A percentile compares a stretch with the other conserved stretches of the same genome.
These are phyloP conservation scores for Sporisorium sorghi DNA, from an alignment of 1,284 basidiomycete genomes.

Conservation along the genomic window DNA sequence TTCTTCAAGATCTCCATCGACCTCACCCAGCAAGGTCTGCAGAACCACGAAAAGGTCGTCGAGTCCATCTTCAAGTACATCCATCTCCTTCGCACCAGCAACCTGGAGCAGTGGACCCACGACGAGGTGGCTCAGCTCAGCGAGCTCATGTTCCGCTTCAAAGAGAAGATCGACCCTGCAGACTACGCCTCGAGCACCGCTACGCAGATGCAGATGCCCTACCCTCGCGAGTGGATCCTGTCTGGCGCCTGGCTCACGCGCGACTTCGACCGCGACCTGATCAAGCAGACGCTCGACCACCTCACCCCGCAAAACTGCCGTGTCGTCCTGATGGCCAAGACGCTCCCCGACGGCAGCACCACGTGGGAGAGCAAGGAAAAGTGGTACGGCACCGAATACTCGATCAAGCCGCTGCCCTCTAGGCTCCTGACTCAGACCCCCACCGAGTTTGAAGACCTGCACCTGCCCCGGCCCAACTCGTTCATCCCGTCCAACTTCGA, in stretches of 20 bases:
- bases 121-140: constrained; percentile 82
- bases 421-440: constrained; percentile 37
- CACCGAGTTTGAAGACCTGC: constrained; percentile 57
- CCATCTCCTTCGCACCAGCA: constrained; percentile 79
- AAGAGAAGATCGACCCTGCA: constrained; percentile 84
- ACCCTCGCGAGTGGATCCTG: constrained; percentile 83
- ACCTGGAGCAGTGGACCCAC: constrained; percentile 81
- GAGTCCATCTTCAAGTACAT: constrained; percentile 87
- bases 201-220: constrained; percentile 81
- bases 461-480: constrained; percentile 64
- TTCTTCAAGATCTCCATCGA: constrained; percentile 87
- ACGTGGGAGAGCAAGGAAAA: constrained; percentile 62
- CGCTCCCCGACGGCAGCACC: constrained; percentile 68
- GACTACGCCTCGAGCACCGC: constrained; percentile 84
- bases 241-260: constrained; percentile 80
- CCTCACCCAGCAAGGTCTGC: constrained; percentile 88
- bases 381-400: constrained; percentile 69
- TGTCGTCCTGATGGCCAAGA: constrained; percentile 80
- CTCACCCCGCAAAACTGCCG: constrained; percentile 77
- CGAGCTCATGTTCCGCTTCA: constrained; percentile 84
- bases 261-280: constrained; percentile 80
- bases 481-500: constrained; percentile 66
- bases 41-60: constrained; percentile 81
- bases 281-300: constrained; percentile 76
- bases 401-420: constrained; percentile 54